phyloP scores from a whole-genome alignment of 2,329 filamentous ascomycete species.

The Penicillium sp. region DNA sequence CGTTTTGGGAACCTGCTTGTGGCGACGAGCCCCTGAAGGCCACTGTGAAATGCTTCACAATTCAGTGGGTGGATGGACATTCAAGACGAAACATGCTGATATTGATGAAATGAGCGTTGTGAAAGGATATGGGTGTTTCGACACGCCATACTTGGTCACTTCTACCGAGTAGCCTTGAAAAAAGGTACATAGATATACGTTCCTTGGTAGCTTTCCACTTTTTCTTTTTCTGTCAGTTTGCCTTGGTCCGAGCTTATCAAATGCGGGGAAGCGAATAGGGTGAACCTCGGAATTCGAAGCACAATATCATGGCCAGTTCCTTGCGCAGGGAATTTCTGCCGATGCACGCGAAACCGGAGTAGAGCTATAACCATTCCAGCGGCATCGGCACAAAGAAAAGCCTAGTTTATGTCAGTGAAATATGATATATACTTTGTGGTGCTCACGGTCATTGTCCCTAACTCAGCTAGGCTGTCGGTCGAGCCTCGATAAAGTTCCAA shows the following conservation, averaged over 20 bases:
- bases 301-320: background rate
- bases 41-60: constrained; percentile 36
- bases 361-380: background rate
- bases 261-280: background rate
- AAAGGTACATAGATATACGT: background rate
- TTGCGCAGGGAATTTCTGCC: background rate
- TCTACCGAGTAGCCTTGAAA: no score
- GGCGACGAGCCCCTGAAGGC: constrained; percentile 20
- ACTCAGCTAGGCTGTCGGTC: no score
- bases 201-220: background rate
- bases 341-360: background rate
- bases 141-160: constrained; percentile 38
- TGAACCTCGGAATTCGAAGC: background rate
- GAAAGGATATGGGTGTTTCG: constrained; percentile 50
- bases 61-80: constrained; percentile 40
- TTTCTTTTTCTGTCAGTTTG: background rate
- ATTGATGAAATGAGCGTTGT: constrained; percentile 51
- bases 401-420: background rate
- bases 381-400: background rate
- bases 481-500: no score
- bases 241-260: background rate
- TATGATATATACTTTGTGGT: no score
- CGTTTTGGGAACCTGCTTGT: constrained; percentile 43
- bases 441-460: no score
- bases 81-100: constrained; percentile 45